A percentile compares a stretch with the other conserved stretches of the same genome.
Evolutionary conservation across 2,329 filamentous ascomycete species (phyloP).

Genomic region (Pseudopyricularia javanii): DNA sequence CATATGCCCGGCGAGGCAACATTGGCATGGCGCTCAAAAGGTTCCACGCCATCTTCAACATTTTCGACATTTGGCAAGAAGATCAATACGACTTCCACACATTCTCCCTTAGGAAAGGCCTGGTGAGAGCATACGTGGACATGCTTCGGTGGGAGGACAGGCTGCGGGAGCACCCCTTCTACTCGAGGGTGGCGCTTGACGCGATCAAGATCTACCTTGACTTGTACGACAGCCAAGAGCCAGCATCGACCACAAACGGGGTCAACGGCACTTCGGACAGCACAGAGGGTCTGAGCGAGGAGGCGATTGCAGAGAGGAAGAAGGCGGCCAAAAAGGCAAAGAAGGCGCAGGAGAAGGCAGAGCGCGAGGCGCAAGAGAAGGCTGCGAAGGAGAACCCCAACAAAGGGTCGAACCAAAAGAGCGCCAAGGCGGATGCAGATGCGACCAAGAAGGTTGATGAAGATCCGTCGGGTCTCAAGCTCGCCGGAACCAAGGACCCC

Average conservation of each 20-base stretch:
- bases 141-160: constrained; percentile 96
- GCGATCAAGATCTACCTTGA: constrained; percentile 71
- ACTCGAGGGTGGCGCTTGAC: constrained; percentile 67
- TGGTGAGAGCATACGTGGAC: constrained; percentile 87
- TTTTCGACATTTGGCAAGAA: constrained; percentile 96
- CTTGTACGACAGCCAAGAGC: constrained; percentile 59
- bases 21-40: constrained; percentile 81
- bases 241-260: constrained; percentile 41
- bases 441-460: constrained; percentile 76
- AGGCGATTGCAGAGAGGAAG: constrained; percentile 59
- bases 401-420: constrained; percentile 44
- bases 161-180: constrained; percentile 86
- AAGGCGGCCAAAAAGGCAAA: constrained; percentile 85
- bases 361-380: constrained; percentile 69
- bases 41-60: constrained; percentile 76
- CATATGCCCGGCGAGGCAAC: constrained; percentile 72
- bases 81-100: constrained; percentile 98
- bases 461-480: constrained; percentile 71
- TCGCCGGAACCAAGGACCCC: constrained; percentile 72
- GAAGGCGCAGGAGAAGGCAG: constrained; percentile 51
- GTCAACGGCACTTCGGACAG: constrained; percentile 51
- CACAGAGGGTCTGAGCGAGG: constrained; percentile 25
- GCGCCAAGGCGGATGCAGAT: constrained; percentile 41
- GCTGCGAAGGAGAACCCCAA: constrained; percentile 74
- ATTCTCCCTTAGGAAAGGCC: constrained; percentile 93